These are phyloP conservation scores for Carex scoparia DNA, from an alignment of 176 grass and related monocot species.

Conservation along the genomic window DNA sequence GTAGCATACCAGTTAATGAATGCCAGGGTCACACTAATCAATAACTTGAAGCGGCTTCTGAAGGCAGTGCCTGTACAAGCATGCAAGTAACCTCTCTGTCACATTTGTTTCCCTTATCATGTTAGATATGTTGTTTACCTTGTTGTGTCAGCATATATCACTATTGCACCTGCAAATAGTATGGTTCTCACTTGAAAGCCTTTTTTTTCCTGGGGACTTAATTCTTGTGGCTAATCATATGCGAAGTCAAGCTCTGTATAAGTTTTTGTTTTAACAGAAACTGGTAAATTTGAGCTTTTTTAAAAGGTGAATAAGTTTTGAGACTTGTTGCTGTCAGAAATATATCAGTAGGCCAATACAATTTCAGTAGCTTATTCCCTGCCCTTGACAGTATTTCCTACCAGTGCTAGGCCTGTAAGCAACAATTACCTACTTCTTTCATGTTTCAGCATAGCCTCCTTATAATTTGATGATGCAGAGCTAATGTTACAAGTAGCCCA, in stretches of 20 bases:
- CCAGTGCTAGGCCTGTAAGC: background rate
- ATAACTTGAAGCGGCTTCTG: conserved; percentile 92
- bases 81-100: conserved; percentile 70
- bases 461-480: background rate
- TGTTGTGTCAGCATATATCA: background rate
- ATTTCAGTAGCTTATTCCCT: background rate
- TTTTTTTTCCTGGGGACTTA: background rate
- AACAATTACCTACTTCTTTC: background rate
- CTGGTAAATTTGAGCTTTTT: background rate
- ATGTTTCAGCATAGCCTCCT: background rate
- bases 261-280: background rate
- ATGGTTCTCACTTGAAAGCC: background rate
- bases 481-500: background rate
- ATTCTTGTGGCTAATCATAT: background rate
- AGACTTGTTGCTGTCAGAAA: background rate
- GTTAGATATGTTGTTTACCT: background rate
- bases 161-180: background rate
- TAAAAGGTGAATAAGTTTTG: background rate
- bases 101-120: background rate
- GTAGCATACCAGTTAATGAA: conserved; percentile 83
- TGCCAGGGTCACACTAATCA: conserved; percentile 80
- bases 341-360: background rate
- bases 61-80: conserved; percentile 74
- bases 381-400: background rate
- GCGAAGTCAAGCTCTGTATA: background rate